Conservation (phyloP, 163 green algal genomes). For the Volvox carteri region DNA sequence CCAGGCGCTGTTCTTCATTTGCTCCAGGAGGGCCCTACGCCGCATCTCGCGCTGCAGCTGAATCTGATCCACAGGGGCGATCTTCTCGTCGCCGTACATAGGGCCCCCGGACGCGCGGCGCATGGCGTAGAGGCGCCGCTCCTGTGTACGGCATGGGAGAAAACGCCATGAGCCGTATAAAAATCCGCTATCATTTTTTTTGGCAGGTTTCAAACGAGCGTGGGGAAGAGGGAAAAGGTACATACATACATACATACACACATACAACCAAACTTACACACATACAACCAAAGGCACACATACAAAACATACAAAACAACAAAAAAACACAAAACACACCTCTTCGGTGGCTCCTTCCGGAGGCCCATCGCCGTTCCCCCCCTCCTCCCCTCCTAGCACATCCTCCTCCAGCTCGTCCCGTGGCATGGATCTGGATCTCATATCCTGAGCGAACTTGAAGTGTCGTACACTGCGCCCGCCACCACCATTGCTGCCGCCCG, state of each 20-base stretch:
- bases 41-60: conserved; percentile 47
- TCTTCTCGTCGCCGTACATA: conserved; percentile 45
- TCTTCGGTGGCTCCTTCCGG: conserved; percentile 11
- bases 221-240: too few relatives aligned
- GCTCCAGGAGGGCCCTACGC: conserved; percentile 32
- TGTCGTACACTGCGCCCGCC: conserved; percentile 15
- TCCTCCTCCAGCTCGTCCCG: conserved; percentile 25
- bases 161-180: too few relatives aligned
- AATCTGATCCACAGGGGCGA: conserved; percentile 47
- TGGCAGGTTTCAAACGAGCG: too few relatives aligned
- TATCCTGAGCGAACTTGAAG: conserved; percentile 15
- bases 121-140: conserved; percentile 30
- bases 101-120: background rate
- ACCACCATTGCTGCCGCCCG: background rate
- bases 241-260: background rate
- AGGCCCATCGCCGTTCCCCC: background rate
- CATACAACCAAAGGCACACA: background rate
- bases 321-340: background rate
- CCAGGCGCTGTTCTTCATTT: conserved; percentile 41
- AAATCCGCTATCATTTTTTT: too few relatives aligned
- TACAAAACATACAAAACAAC: background rate
- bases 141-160: too few relatives aligned
- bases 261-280: background rate
- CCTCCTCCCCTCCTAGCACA: background rate
- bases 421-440: background rate